Evolutionary conservation across 2,329 filamentous ascomycete species (phyloP).

Genomic region (Beauveria varroae): DNA sequence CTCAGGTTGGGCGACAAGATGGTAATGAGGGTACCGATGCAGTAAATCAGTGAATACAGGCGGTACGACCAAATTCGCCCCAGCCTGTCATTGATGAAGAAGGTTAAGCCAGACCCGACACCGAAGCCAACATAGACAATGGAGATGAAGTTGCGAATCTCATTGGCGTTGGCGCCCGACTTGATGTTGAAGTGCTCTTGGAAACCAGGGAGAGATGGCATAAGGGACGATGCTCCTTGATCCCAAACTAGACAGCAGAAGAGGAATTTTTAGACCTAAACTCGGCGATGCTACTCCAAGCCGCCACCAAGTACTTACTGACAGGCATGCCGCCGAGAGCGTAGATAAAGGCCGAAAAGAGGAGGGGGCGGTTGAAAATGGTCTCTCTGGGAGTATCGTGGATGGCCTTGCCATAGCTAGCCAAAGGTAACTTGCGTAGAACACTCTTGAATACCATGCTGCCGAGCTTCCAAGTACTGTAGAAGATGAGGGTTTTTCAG

Average conservation of each 20-base stretch:
- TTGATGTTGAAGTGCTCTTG: conserved; percentile 24
- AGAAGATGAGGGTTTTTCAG: too few relatives aligned
- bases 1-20: neutral
- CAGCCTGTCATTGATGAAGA: conserved; percentile 24
- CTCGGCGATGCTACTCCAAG: too few relatives aligned
- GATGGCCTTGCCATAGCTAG: too few relatives aligned
- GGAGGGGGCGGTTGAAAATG: too few relatives aligned
- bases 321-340: too few relatives aligned
- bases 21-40: neutral
- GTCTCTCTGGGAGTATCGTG: too few relatives aligned
- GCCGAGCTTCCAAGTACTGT: too few relatives aligned
- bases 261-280: too few relatives aligned
- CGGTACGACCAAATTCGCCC: conserved; percentile 7
- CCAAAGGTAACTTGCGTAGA: too few relatives aligned
- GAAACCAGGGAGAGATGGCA: conserved; percentile 28
- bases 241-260: conserved; percentile 14
- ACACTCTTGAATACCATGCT: too few relatives aligned
- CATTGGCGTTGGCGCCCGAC: conserved; percentile 13
- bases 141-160: conserved; percentile 29
- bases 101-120: conserved; percentile 22
- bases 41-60: neutral
- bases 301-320: too few relatives aligned
- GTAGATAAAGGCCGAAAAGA: too few relatives aligned
- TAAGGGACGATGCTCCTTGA: conserved; percentile 18
- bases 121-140: conserved; percentile 22